phyloP scores from a whole-genome alignment of 495 filamentous ascomycete genomes.

The Podospora pseudoanserina region DNA sequence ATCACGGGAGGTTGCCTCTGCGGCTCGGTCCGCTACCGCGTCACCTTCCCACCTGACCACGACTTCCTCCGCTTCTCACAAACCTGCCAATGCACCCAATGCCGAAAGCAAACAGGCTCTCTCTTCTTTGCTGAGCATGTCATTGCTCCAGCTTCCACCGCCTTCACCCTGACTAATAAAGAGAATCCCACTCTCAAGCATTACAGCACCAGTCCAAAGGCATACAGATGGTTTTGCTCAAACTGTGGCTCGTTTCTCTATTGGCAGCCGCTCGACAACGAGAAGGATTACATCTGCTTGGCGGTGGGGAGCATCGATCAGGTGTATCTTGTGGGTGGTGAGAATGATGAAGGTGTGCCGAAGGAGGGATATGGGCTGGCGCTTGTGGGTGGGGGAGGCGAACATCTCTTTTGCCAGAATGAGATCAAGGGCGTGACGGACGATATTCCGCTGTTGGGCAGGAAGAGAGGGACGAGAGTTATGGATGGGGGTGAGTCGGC shows the following conservation, averaged over 20 bases:
- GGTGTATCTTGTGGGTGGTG: slow-evolving; percentile 36
- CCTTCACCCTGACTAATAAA: slow-evolving; percentile 24
- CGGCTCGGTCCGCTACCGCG: slow-evolving; percentile 33
- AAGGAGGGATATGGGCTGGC: slow-evolving; percentile 31
- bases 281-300: slow-evolving; percentile 19
- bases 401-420: slow-evolving; percentile 31
- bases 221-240: slow-evolving; percentile 37
- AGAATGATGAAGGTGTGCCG: slow-evolving; percentile 28
- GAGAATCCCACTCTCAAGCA: slow-evolving; percentile 24
- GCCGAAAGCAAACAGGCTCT: slow-evolving; percentile 35
- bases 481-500: too few relatives aligned
- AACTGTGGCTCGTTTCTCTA: slow-evolving; percentile 39
- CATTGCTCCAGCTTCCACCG: slow-evolving; percentile 4
- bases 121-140: slow-evolving; percentile 33
- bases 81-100: slow-evolving; percentile 43
- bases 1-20: slow-evolving; percentile 44
- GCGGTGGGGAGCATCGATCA: slow-evolving; percentile 36
- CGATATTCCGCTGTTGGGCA: slow-evolving; percentile 16
- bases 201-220: slow-evolving; percentile 28
- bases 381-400: slow-evolving; percentile 25
- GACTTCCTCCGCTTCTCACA: slow-evolving; percentile 35
- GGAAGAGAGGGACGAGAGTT: slow-evolving; percentile 13
- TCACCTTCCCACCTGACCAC: slow-evolving; percentile 35
- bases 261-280: slow-evolving; percentile 26
- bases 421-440: slow-evolving; percentile 42